Evolutionary conservation across 108 stramenopile species (phyloP), one percentile per base, ranked within the genome.

Genomic region (Nannochloropsis salina): DNA sequence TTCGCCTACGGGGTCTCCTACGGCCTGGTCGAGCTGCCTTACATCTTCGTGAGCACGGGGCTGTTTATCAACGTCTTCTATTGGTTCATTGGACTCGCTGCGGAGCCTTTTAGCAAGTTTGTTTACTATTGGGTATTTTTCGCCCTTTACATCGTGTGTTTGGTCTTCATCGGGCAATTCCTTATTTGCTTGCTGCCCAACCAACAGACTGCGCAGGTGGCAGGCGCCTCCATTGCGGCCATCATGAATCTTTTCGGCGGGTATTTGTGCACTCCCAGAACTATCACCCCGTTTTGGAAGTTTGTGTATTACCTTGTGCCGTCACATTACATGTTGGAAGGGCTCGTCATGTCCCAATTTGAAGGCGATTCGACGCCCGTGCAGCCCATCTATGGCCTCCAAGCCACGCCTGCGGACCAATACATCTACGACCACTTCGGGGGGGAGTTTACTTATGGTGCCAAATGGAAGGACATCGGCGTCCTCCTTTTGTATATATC

Each of bases 31-130:
- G 87, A 88, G 43, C 21, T 88, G 42, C 87, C 87, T 6, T 88
- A 88, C 81, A 41, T 88, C 42, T 79, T 88, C 87, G 44, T 88
- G 41, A 89, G 82, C 80, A 84, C 89, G 41, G 43, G 90, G n/a
- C 41, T 84, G 41, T 90, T 90, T 47, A 84, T 86, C 82, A 31
- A 85, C 42, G 87, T 90, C 80, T 91, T 90, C 85, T 91, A 90
- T 88, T 91, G 82, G 86, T 86, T 89, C 81, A 88, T 88, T 31
- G 90, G 87, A 6, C 88, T 90, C 18, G 47, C 85, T 3, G 43
- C 82, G 86, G 83, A 87, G 9, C 87, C 87, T 15, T 74, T 74
- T 42, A 87, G 84, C 5, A 41, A 85, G 18, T 90, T 90, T 86
- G 84, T 90, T 31, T 86, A 83, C 31, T 90, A 88, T 85, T 90